Evolutionary conservation across 2,329 filamentous ascomycete species (phyloP).

Genomic region (Chaetothyriales sp.): DNA sequence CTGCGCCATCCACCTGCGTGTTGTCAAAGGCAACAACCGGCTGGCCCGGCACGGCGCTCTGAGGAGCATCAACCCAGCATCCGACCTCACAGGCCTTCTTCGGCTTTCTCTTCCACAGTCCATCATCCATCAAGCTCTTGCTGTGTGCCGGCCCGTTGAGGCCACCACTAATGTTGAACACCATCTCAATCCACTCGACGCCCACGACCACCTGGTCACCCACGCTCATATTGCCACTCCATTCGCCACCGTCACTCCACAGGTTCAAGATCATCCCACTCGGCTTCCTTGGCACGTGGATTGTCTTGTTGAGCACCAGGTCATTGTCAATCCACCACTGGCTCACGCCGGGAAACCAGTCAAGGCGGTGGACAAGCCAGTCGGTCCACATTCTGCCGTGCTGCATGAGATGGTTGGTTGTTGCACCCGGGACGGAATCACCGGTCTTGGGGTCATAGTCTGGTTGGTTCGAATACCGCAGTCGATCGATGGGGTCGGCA

Average conservation of each 20-base stretch:
- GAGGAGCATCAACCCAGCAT: neutral
- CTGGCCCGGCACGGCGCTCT: neutral
- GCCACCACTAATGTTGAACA: constrained; percentile 23
- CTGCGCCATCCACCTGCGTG: neutral
- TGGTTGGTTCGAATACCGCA: constrained; percentile 32
- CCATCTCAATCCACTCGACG: constrained; percentile 30
- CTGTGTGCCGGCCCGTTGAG: neutral
- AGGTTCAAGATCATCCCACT: constrained; percentile 29
- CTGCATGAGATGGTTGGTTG: constrained; percentile 20
- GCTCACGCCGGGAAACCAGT: constrained; percentile 26
- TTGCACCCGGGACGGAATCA: constrained; percentile 23
- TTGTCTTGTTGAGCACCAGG: constrained; percentile 22
- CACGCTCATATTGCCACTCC: constrained; percentile 29
- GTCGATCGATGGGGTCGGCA: constrained; percentile 28
- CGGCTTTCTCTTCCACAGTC: neutral
- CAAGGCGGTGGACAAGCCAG: constrained; percentile 29
- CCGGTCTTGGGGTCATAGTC: constrained; percentile 27
- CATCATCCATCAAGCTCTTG: neutral
- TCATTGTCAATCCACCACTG: constrained; percentile 27
- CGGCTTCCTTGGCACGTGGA: constrained; percentile 25
- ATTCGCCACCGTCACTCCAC: constrained; percentile 31
- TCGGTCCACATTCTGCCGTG: constrained; percentile 24
- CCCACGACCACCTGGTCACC: constrained; percentile 27
- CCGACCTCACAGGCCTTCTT: neutral
- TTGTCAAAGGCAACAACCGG: neutral